Evolutionary conservation across 139 green algal genomes (phyloP), one percentile per base, ranked within the genome.

Genomic region (Asterochloris sp.): DNA sequence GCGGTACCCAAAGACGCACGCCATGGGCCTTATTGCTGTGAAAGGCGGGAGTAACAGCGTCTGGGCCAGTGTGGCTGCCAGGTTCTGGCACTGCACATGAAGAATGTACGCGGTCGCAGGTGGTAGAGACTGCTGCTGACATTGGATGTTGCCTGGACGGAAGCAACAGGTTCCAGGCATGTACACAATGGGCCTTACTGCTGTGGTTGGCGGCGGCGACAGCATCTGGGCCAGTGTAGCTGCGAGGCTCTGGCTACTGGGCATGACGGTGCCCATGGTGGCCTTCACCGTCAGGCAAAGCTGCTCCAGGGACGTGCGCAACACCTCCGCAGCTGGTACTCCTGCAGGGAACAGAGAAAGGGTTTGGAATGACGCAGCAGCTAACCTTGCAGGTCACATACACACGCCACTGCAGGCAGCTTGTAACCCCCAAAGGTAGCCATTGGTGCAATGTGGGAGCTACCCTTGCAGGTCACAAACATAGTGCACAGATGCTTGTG

Each of bases 301-400:
- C 64, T 84, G 84, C 85, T 97, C 91, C 64, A 98, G 87, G 16
- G 94, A 91, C 47, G 90, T 92, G 29, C 95, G 88, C 80, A 88
- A 73, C 69, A 98, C 94, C 87, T 99, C 96, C 0, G 95, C 19
- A 87, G 54, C 63, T 94, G 94, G 84, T 97, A 87, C 47, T 54
- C 68, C 83, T 87, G 78, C 63, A 69, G 69, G 38, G 38, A 6
- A 6, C 38, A 54, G 38, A 54, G 38, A 54, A 54, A 6, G 38
- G 38, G 38, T 54, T 54, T 54, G 38, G 38, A 54, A 6, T 54
- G 38, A 54, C 6, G 38, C 38, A 54, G 38, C 38, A 54, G 38
- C 38, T 54, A 6, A 6, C 38, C 38, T 54, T 54, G 38, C 38
- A 54, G 38, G 38, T 54, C 38, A 54, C 38, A 54, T 2, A 54